These are phyloP conservation scores for Lathyrus oleraceus DNA, from an alignment of 306 rosid species.

Conservation along the genomic window DNA sequence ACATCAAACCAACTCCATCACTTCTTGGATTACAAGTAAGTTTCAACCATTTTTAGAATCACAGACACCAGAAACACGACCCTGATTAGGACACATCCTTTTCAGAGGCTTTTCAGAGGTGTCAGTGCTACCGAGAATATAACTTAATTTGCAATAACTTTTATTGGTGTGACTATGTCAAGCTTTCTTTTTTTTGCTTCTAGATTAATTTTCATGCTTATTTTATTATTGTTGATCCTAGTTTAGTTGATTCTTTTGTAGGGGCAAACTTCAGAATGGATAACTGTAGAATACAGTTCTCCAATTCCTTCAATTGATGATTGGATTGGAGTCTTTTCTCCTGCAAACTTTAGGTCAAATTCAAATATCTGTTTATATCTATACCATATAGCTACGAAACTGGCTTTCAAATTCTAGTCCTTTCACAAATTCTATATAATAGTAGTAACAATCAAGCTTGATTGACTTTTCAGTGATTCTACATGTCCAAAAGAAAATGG, in stretches of 20 bases:
- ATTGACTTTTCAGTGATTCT: constrained; percentile 52
- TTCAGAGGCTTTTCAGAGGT: too few relatives aligned
- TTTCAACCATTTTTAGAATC: constrained; percentile 1
- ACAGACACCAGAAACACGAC: too few relatives aligned
- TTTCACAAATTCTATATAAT: too few relatives aligned
- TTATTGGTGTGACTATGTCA: too few relatives aligned
- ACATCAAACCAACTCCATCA: constrained; percentile 55
- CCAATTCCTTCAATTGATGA: constrained; percentile 76
- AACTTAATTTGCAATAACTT: not conserved
- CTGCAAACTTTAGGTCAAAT: constrained; percentile 75
- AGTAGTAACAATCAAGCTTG: not conserved
- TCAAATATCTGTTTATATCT: not conserved
- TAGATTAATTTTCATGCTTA: not conserved
- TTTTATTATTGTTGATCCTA: constrained; percentile 16
- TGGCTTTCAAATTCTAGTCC: too few relatives aligned
- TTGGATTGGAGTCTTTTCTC: constrained; percentile 92
- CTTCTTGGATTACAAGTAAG: constrained; percentile 68
- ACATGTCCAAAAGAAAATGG: constrained; percentile 59
- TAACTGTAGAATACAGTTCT: constrained; percentile 55
- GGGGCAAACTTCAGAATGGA: constrained; percentile 73
- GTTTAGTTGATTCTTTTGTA: constrained; percentile 31
- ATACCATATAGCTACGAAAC: too few relatives aligned
- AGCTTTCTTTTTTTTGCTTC: too few relatives aligned
- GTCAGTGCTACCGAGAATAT: not conserved
- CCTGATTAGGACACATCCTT: too few relatives aligned